These are phyloP conservation scores for Wallemia mellicola DNA, from an alignment of 1,284 basidiomycete species.

Conservation along the genomic window DNA sequence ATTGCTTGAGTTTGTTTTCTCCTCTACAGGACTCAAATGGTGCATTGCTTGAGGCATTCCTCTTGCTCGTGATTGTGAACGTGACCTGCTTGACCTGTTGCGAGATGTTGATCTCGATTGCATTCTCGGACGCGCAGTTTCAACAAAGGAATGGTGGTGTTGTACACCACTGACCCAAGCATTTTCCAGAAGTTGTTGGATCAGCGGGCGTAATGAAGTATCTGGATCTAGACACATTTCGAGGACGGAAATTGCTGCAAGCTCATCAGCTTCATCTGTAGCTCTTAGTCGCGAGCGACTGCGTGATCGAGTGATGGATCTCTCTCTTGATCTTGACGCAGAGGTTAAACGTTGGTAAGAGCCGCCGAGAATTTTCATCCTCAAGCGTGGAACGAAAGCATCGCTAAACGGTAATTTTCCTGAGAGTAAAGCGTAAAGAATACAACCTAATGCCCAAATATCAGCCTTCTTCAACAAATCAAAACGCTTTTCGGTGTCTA, in stretches of 20 bases:
- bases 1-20: background rate
- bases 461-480: slow-evolving; percentile 19
- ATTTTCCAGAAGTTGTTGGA: background rate
- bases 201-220: background rate
- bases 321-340: background rate
- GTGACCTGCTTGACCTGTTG: background rate
- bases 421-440: slow-evolving; percentile 51
- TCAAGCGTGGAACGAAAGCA: slow-evolving; percentile 57
- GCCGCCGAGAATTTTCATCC: slow-evolving; percentile 68
- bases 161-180: background rate
- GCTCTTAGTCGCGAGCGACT: background rate
- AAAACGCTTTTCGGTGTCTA: background rate
- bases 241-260: background rate
- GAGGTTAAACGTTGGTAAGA: slow-evolving; percentile 13
- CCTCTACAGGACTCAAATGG: background rate
- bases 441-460: slow-evolving; percentile 70
- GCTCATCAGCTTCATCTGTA: background rate
- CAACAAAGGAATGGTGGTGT: background rate
- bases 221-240: background rate
- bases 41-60: background rate
- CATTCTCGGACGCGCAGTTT: background rate
- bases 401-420: slow-evolving; percentile 57
- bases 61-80: background rate
- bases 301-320: background rate
- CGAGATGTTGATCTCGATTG: background rate